A percentile compares a stretch with the other conserved stretches of the same genome.
These are phyloP conservation scores for Chlorella variabilis DNA, from an alignment of 163 green algal genomes.

Conservation along the genomic window DNA sequence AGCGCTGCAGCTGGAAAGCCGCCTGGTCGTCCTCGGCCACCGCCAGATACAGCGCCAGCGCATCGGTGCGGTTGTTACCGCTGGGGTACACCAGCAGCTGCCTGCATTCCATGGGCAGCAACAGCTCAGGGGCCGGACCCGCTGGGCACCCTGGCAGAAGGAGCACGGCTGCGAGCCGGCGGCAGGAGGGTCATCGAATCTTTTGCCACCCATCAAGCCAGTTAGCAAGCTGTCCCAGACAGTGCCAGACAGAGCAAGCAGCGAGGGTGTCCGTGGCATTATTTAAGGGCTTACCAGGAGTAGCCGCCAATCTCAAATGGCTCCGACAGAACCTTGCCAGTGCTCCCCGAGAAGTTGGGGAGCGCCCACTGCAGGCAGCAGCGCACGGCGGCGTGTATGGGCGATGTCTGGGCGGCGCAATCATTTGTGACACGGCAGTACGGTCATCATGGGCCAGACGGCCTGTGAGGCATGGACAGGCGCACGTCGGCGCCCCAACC, in stretches of 20 bases:
- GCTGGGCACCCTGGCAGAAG: too few species aligned
- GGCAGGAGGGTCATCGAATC: too few species aligned
- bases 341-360: conserved; percentile 10
- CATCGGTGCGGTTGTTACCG: conserved; percentile 60
- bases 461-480: too few species aligned
- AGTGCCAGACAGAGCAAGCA: too few species aligned
- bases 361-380: conserved; percentile 49
- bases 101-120: conserved; percentile 61
- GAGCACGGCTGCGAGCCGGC: too few species aligned
- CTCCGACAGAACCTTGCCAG: conserved; percentile 39
- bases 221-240: too few species aligned
- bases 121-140: too few species aligned
- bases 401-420: too few species aligned
- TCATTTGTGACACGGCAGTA: too few species aligned
- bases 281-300: conserved; percentile 39
- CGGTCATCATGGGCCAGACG: too few species aligned
- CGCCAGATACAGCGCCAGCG: conserved; percentile 78
- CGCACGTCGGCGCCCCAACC: background rate
- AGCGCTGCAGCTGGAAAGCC: conserved; percentile 60
- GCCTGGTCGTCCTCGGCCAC: conserved; percentile 65
- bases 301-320: conserved; percentile 55
- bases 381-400: background rate
- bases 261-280: too few species aligned
- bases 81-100: conserved; percentile 77
- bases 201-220: too few species aligned